Conservation (phyloP, 345 rosid species). For the Moringa oleifera region DNA sequence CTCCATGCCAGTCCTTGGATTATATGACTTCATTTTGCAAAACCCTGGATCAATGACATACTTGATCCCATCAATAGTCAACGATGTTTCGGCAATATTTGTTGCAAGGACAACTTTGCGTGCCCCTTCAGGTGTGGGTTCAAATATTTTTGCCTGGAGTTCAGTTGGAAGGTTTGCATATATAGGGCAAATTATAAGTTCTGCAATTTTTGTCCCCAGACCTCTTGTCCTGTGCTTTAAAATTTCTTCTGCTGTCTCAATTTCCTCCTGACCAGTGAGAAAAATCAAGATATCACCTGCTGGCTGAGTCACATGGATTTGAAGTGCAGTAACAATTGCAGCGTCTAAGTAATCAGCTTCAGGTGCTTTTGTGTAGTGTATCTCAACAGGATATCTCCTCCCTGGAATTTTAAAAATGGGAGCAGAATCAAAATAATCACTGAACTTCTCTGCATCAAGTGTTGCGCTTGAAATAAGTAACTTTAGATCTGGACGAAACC, state of each 20-base stretch:
- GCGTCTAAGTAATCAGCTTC: conserved; percentile 98
- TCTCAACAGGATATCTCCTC: conserved; percentile 91
- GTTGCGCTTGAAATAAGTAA: conserved; percentile 95
- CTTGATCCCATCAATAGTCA: conserved; percentile 89
- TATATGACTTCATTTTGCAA: conserved; percentile 92
- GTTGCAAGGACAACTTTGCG: conserved; percentile 95
- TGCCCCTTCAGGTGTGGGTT: conserved; percentile 95
- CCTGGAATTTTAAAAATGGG: conserved; percentile 97
- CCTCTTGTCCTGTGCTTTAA: conserved; percentile 87
- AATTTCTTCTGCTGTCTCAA: conserved; percentile 90
- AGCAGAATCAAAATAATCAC: conserved; percentile 92
- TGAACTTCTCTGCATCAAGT: conserved; percentile 94
- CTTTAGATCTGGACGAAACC: conserved; percentile 83
- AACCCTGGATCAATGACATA: conserved; percentile 97
- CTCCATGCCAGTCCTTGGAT: conserved; percentile 99
- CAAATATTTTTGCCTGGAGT: conserved; percentile 95
- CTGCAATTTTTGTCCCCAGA: conserved; percentile 88
- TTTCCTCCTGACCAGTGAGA: conserved; percentile 95
- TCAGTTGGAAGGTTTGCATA: conserved; percentile 97
- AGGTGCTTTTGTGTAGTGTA: conserved; percentile 89
- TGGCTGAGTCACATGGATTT: conserved; percentile 74
- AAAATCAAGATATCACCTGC: conserved; percentile 91
- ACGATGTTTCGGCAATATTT: conserved; percentile 95
- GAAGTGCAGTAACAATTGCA: conserved; percentile 85
- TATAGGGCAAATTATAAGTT: conserved; percentile 91